Evolutionary conservation across 1,284 basidiomycete genomes (phyloP), one percentile per base, ranked within the genome.

Genomic region (Fomitiporia mediterranea): DNA sequence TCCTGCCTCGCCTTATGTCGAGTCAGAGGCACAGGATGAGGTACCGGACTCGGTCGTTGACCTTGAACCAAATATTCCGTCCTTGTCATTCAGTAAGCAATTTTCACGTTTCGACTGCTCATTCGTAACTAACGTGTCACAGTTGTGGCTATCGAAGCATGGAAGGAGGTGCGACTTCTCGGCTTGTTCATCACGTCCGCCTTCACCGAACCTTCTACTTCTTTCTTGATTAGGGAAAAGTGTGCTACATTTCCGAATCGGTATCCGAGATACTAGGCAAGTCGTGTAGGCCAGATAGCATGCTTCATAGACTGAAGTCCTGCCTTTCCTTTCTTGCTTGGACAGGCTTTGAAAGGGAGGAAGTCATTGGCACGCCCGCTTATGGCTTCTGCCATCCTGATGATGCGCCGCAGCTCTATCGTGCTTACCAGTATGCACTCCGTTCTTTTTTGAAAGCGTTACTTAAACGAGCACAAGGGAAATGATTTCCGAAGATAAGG

Each of bases 321-420:
- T 34, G 15, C 39, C 53, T 47, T 30, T 28, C 53, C 50, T 27
- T 52, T 27, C 19, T 53, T 50, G 28, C 25, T 55, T 51, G 40
- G 53, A 4, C 61, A 89, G 87, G 86, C 49, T 89, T 77, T 63
- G 86, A 89, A 60, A 81, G 84, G 2, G 70, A 74, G 54, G 88
- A 90, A 63, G 74, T 89, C 58, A 74, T 86, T 53, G 83, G 83
- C 1, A 74, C 72, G 19, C 78, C 84, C 1, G 84, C 83, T 2
- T 73, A 87, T 34, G 80, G 85, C 56, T 81, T 89, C 58, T 84
- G 87, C 21, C 86, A 90, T 65, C 86, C 86, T 4, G 86, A 89
- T 38, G 87, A 90, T 65, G 82, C 82, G 60, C 67, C 76, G 15
- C 75, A 79, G 32, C 78, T 85, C 19, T 78, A 79, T 62, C 73